These are phyloP conservation scores for Solanum clarkiae DNA, from an alignment of 257 asterid species.

Conservation along the genomic window DNA sequence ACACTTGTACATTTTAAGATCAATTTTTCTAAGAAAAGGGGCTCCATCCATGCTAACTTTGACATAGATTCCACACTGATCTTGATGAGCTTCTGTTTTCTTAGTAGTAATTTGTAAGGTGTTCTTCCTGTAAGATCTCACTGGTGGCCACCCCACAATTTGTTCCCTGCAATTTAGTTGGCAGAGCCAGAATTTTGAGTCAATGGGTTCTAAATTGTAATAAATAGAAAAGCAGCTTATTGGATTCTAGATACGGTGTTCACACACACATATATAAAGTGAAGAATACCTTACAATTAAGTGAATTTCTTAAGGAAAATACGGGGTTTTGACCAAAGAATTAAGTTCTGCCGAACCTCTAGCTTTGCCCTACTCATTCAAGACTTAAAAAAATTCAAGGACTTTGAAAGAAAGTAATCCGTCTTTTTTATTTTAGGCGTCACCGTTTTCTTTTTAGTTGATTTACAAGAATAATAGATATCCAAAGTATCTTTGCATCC, in stretches of 20 bases:
- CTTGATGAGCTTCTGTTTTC: constrained; percentile 2
- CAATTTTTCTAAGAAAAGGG: constrained; percentile 53
- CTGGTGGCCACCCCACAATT: constrained; percentile 66
- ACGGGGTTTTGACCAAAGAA: neutral
- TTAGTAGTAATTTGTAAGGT: neutral
- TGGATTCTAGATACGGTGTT: neutral
- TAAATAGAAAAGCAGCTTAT: neutral
- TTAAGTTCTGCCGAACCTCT: no score
- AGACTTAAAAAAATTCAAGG: neutral
- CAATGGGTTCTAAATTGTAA: neutral
- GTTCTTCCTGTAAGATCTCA: constrained; percentile 29
- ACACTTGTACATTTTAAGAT: constrained; percentile 27
- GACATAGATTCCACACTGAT: constrained; percentile 5
- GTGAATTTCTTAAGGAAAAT: neutral
- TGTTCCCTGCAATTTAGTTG: constrained; percentile 21
- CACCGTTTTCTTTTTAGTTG: neutral
- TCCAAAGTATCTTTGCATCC: neutral
- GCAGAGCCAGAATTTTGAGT: neutral
- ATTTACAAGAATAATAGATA: neutral
- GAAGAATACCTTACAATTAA: neutral
- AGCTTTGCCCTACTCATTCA: neutral
- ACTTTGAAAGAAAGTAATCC: neutral
- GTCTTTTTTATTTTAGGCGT: neutral
- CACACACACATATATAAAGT: neutral
- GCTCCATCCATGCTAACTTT: constrained; percentile 59